Evolutionary conservation across 495 filamentous ascomycete species (phyloP).

Genomic region (Tuber indicum): DNA sequence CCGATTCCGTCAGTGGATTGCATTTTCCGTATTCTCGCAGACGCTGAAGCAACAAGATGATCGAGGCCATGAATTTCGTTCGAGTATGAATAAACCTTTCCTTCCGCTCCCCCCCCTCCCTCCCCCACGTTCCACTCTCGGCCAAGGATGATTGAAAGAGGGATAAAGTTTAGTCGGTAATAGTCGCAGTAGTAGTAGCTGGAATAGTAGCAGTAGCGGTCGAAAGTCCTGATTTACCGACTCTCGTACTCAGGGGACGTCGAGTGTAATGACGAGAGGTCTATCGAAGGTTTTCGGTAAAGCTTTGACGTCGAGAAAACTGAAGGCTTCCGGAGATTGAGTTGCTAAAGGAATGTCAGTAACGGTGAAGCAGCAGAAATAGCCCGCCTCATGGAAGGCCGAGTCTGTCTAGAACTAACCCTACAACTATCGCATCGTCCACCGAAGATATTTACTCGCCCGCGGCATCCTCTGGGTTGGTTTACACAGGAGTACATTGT

Average conservation of each 20-base stretch:
- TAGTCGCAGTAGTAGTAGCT: not conserved
- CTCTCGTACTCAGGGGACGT: conserved; percentile 22
- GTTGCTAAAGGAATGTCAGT: conserved; percentile 31
- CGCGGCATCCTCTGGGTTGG: conserved; percentile 41
- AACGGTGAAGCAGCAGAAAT: not conserved
- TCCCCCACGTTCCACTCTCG: not conserved
- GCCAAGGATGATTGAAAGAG: conserved; percentile 10
- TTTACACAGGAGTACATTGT: conserved; percentile 43
- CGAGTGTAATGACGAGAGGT: conserved; percentile 28
- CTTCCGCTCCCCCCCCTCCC: not conserved
- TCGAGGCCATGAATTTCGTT: not conserved
- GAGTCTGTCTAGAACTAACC: conserved; percentile 21
- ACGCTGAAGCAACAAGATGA: conserved; percentile 3
- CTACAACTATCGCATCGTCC: conserved; percentile 40
- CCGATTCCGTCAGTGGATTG: not conserved
- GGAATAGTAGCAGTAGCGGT: conserved; percentile 5
- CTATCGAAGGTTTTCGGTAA: conserved; percentile 38
- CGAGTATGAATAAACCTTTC: not conserved
- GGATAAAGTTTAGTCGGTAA: not conserved
- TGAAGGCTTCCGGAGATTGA: conserved; percentile 40
- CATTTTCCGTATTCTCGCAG: not conserved
- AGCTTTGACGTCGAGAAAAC: conserved; percentile 20
- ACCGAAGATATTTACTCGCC: conserved; percentile 38
- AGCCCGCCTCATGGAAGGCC: not conserved
- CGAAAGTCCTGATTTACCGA: conserved; percentile 19